These are phyloP conservation scores for Eleusine indica DNA, from an alignment of 176 grass and related monocot species.

Conservation along the genomic window DNA sequence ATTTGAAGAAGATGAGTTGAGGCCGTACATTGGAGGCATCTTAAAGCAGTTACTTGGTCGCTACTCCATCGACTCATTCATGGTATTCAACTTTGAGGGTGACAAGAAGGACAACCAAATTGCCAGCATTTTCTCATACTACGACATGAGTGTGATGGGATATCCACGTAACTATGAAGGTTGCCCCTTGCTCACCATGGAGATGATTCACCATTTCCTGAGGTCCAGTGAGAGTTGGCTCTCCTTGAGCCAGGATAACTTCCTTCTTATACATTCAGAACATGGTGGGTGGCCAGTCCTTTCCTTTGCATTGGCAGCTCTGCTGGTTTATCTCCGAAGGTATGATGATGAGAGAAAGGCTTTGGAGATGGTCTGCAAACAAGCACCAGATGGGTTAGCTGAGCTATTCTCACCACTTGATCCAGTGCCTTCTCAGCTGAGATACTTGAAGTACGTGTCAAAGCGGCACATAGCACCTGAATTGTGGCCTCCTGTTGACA, in stretches of 20 bases:
- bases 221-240: conserved; percentile 96
- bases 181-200: conserved; percentile 85
- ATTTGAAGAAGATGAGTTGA: conserved; percentile 68
- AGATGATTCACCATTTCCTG: conserved; percentile 95
- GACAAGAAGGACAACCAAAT: conserved; percentile 65
- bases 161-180: conserved; percentile 89
- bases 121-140: conserved; percentile 77
- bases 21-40: conserved; percentile 66
- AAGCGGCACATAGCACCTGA: conserved; percentile 63
- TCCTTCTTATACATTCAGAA: conserved; percentile 79
- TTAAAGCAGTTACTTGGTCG: conserved; percentile 69
- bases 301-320: conserved; percentile 78
- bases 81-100: conserved; percentile 88
- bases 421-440: conserved; percentile 83
- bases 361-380: conserved; percentile 70
- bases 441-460: conserved; percentile 91
- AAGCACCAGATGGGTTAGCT: conserved; percentile 67
- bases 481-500: conserved; percentile 69
- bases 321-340: conserved; percentile 74
- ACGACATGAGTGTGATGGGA: conserved; percentile 76
- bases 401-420: conserved; percentile 79
- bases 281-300: conserved; percentile 86
- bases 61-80: conserved; percentile 80
- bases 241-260: conserved; percentile 74
- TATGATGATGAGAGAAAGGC: conserved; percentile 69